phyloP scores from a whole-genome alignment of 139 green algal genomes.

The Desmodesmus armatus region DNA sequence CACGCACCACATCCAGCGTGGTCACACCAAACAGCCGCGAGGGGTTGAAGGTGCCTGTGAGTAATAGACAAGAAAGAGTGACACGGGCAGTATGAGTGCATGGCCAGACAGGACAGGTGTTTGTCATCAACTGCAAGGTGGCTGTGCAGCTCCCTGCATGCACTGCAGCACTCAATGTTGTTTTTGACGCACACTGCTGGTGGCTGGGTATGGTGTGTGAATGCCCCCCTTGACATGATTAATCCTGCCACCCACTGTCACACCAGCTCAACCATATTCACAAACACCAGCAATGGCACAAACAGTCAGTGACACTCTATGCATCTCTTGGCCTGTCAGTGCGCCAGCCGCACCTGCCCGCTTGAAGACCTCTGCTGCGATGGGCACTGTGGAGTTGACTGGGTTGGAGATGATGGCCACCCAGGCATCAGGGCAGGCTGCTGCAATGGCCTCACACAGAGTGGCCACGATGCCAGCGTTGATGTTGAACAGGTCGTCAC shows the following conservation, averaged over 20 bases:
- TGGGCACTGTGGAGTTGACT: constrained; percentile 98
- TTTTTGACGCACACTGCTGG: too few relatives aligned
- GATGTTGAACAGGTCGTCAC: constrained; percentile 99
- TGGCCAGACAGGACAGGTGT: too few relatives aligned
- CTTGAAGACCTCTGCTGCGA: constrained; percentile 95
- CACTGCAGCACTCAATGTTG: too few relatives aligned
- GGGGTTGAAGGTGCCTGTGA: constrained; percentile 86
- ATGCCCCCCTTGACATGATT: too few relatives aligned
- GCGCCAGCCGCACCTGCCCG: constrained; percentile 76
- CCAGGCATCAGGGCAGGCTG: constrained; percentile 82
- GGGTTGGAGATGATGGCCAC: constrained; percentile 97
- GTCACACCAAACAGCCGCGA: constrained; percentile 90
- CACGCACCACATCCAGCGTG: constrained; percentile 93
- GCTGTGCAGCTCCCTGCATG: background rate
- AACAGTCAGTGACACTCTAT: too few relatives aligned
- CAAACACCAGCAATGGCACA: too few relatives aligned
- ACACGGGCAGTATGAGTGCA: too few relatives aligned
- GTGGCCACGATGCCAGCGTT: constrained; percentile 97
- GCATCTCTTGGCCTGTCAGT: too few relatives aligned
- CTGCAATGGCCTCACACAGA: constrained; percentile 85
- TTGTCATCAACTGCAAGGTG: background rate
- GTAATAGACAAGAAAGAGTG: background rate
- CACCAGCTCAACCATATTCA: too few relatives aligned
- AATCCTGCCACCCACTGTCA: too few relatives aligned
- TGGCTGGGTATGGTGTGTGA: too few relatives aligned